Conservation (phyloP, 257 asterid genomes). For the Nicotiana obtusifolia region DNA sequence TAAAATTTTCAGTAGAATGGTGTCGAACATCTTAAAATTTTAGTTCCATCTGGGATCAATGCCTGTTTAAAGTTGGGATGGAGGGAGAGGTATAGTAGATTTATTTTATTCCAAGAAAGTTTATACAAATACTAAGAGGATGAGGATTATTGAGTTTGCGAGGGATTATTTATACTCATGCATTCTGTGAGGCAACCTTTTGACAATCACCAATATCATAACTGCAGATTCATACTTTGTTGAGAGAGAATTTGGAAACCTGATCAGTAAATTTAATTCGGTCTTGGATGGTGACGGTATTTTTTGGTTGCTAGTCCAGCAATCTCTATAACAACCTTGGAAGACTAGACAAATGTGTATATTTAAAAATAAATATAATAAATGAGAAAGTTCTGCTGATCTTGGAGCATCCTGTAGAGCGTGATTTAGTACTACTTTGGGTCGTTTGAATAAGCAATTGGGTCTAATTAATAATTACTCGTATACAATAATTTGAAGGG, state of each 20-base stretch:
- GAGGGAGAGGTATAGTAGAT: not conserved
- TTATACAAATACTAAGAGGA: not conserved
- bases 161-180: not conserved
- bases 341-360: not conserved
- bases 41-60: not conserved
- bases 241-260: not conserved
- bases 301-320: not conserved
- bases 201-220: not conserved
- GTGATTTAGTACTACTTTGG: not conserved
- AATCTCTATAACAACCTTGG: not conserved
- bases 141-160: not conserved
- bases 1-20: not conserved
- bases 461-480: not conserved
- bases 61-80: not conserved
- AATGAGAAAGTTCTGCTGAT: not conserved
- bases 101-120: not conserved
- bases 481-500: not conserved
- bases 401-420: not conserved
- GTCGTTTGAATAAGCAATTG: not conserved
- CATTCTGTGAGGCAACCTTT: not conserved
- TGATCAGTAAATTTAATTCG: not conserved
- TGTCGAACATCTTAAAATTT: not conserved
- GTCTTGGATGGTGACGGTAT: not conserved
- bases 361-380: not conserved
- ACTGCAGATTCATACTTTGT: not conserved